Evolutionary conservation across 2,329 filamentous ascomycete genomes (phyloP), one percentile per base, ranked within the genome.

Genomic region (Colletotrichum cordylinicola): DNA sequence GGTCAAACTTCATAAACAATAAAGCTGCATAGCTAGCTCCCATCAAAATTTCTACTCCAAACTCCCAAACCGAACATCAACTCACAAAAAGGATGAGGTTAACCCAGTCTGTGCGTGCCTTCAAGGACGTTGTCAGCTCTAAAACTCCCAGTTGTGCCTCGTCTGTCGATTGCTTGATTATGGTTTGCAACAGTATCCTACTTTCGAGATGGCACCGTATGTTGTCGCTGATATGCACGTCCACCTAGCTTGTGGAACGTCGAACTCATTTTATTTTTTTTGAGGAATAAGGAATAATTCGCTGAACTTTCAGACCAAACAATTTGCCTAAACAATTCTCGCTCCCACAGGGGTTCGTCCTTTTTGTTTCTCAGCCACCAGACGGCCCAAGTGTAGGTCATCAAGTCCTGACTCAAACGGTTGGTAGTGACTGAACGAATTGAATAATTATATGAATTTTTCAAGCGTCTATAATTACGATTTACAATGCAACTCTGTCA

Each of bases 61-160:
- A 21, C 10, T 4, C 10, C n/a, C 43, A 52, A 1, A 6, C 43
- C 43, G n/a, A 13, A 52, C n/a, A 13, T 8, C 43, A 21, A 4
- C 43, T 48, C 9, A n/a, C n/a, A 18, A 6, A 18, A n/a, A 10
- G 16, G 18, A 48, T 48, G 39, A 43, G 5, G 3, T 3, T 18
- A n/a, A n/a, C 9, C 1, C 5, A 48, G 5, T 48, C 39, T 9
- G 39, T 48, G 18, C 39, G 18, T 2, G 5, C 39, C 18, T 48
- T n/a, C 3, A 4, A 7, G 12, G 39, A 21, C n/a, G 43, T 21
- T 52, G 10, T 4, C 1, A 4, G 10, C n/a, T 48, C 13, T 48
- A 6, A 13, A 21, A 21, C n/a, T 4, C 2, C 0, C 21, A 13
- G 6, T 21, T 48, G 18, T 48, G 13, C n/a, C 3, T 8, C n/a